A percentile compares a stretch with the other conserved stretches of the same genome.
Conservation (phyloP, 169 alveolate genomes). For the Eimeria acervulina region DNA sequence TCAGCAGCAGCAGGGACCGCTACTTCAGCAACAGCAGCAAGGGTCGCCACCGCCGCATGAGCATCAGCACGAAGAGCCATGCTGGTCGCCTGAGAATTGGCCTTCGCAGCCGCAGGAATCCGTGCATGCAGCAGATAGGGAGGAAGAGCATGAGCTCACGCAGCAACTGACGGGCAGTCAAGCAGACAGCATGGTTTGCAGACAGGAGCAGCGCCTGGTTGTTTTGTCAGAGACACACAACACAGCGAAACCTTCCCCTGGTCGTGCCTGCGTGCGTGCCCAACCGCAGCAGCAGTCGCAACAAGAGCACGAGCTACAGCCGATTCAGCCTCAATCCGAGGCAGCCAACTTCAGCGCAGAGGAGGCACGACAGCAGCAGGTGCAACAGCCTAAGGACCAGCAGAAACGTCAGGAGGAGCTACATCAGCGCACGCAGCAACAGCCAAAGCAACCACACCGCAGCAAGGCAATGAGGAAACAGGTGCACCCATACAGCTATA, state of each 20-base stretch:
- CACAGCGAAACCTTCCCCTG: constrained; percentile 59
- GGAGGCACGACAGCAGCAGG: not conserved
- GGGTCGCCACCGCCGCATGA: not conserved
- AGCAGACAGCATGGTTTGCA: constrained; percentile 27
- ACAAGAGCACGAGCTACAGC: constrained; percentile 25
- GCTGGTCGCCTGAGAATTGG: not conserved
- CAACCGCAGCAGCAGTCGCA: constrained; percentile 40
- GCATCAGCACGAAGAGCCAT: not conserved
- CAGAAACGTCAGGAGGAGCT: not conserved
- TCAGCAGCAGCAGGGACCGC: not conserved
- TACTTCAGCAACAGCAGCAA: not conserved
- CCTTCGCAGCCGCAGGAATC: constrained; percentile 3
- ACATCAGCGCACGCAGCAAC: constrained; percentile 43
- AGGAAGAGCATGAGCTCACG: constrained; percentile 36
- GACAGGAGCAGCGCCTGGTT: constrained; percentile 38
- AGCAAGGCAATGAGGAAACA: not conserved
- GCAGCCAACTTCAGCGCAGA: not conserved
- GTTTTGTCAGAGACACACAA: not conserved
- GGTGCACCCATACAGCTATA: constrained; percentile 1
- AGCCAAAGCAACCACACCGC: not conserved
- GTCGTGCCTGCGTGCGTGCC: not conserved
- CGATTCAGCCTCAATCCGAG: not conserved
- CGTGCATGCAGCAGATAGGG: constrained; percentile 4
- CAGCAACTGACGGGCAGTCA: constrained; percentile 6
- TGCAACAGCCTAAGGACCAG: not conserved